Conservation (phyloP, 2,329 filamentous ascomycete species). For the Colletotrichum incanum region DNA sequence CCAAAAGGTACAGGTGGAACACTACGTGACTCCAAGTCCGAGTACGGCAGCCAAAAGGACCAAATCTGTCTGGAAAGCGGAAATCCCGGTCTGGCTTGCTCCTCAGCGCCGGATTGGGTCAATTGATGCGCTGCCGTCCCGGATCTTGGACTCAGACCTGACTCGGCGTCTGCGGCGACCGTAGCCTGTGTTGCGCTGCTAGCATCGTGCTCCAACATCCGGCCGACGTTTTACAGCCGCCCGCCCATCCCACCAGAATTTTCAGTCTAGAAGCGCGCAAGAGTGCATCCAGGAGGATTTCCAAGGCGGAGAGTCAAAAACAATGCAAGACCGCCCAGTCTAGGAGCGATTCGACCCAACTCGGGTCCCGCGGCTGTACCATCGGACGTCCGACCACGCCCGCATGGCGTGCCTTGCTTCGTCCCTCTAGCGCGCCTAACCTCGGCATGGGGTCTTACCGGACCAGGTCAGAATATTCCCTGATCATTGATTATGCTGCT, state of each 20-base stretch:
- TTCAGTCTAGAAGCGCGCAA: slow-evolving; percentile 2
- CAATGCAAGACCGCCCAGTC: background rate
- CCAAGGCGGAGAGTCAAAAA: background rate
- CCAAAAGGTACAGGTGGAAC: slow-evolving; percentile 36
- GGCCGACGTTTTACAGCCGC: slow-evolving; percentile 5
- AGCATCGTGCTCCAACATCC: background rate
- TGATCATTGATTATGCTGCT: background rate
- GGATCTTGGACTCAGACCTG: slow-evolving; percentile 11
- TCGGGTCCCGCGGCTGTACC: slow-evolving; percentile 25
- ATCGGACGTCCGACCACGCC: slow-evolving; percentile 42
- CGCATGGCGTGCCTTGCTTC: slow-evolving; percentile 39
- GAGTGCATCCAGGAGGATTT: background rate
- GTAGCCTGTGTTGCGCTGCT: slow-evolving; percentile 2
- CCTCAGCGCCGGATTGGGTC: slow-evolving; percentile 16
- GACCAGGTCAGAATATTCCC: background rate
- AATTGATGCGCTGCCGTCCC: slow-evolving; percentile 24
- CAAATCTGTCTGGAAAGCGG: slow-evolving; percentile 1
- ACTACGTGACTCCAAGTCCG: slow-evolving; percentile 23
- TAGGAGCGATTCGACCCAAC: slow-evolving; percentile 9
- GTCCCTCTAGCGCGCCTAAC: slow-evolving; percentile 34
- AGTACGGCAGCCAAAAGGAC: slow-evolving; percentile 29
- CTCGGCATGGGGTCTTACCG: slow-evolving; percentile 8
- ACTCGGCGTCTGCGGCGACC: slow-evolving; percentile 13
- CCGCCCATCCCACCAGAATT: background rate
- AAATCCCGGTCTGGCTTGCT: slow-evolving; percentile 21